Conservation (phyloP, 2,329 filamentous ascomycete genomes). For the Cercospora nicotianae region DNA sequence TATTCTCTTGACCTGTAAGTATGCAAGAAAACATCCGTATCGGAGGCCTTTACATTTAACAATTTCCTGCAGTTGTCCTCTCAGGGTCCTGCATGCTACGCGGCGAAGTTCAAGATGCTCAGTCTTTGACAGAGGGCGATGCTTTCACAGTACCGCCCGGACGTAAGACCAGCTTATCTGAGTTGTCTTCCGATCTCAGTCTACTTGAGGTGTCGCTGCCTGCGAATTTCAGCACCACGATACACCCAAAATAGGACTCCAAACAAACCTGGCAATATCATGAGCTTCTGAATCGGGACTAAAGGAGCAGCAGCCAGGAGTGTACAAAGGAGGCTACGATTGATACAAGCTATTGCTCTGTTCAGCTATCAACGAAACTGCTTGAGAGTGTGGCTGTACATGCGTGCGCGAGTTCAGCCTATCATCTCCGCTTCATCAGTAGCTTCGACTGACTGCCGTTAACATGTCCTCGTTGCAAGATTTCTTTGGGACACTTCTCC, state of each 20-base stretch:
- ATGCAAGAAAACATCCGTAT: background rate
- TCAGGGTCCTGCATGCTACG: constrained; percentile 15
- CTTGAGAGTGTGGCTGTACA: background rate
- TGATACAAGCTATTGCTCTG: background rate
- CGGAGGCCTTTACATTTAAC: background rate
- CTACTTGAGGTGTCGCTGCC: constrained; percentile 21
- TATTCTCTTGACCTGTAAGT: constrained; percentile 22
- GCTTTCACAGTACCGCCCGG: constrained; percentile 20
- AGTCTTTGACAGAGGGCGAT: constrained; percentile 15
- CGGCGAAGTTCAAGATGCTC: constrained; percentile 10
- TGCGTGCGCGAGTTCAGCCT: background rate
- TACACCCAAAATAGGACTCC: background rate
- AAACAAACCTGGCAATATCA: constrained; percentile 15
- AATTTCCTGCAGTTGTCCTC: constrained; percentile 10
- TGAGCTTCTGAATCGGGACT: background rate
- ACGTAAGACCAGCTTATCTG: constrained; percentile 7
- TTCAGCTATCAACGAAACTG: background rate
- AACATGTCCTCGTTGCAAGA: background rate
- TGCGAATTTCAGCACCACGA: constrained; percentile 14
- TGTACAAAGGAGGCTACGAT: background rate
- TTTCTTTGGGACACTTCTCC: no score
- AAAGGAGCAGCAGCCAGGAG: background rate
- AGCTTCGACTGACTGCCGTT: background rate
- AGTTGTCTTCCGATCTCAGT: constrained; percentile 14
- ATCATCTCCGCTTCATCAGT: background rate